Conservation (phyloP, 495 filamentous ascomycete genomes). For the Talaromyces proteolyticus region DNA sequence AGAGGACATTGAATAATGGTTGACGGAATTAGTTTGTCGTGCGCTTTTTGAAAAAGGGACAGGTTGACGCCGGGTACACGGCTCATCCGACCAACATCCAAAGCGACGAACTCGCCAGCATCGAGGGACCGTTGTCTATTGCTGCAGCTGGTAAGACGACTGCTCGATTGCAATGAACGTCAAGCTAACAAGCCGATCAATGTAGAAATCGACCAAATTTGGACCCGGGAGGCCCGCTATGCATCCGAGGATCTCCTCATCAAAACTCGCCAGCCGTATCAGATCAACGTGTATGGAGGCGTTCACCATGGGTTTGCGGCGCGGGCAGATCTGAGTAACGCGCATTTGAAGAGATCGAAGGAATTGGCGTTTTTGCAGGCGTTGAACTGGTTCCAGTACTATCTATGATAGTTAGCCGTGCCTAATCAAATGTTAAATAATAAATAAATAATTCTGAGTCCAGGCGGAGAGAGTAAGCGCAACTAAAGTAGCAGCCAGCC, state of each 20-base stretch:
- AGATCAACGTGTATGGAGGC: slow-evolving; percentile 67
- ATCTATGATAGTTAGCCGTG: slow-evolving; percentile 10
- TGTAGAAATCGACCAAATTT: slow-evolving; percentile 64
- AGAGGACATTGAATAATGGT: neutral
- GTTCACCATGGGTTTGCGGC: slow-evolving; percentile 73
- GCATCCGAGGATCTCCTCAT: slow-evolving; percentile 48
- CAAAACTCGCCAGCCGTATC: slow-evolving; percentile 55
- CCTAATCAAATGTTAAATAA: neutral
- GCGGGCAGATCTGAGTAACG: slow-evolving; percentile 49
- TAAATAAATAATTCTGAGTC: neutral
- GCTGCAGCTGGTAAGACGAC: slow-evolving; percentile 51
- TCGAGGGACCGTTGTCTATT: slow-evolving; percentile 64
- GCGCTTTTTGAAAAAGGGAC: slow-evolving; percentile 38
- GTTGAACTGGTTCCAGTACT: slow-evolving; percentile 63
- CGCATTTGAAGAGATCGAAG: slow-evolving; percentile 57
- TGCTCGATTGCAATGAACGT: neutral
- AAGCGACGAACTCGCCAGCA: slow-evolving; percentile 64
- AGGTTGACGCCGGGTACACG: slow-evolving; percentile 58
- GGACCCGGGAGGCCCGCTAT: slow-evolving; percentile 57
- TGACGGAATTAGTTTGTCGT: slow-evolving; percentile 25
- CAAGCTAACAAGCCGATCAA: neutral
- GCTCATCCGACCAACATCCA: slow-evolving; percentile 76
- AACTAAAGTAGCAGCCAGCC: too few species aligned
- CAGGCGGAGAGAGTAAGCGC: too few species aligned
- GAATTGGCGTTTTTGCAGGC: slow-evolving; percentile 74